Base-by-base conservation (phyloP, 768 basidiomycete species). In the Strobilomyces dryophilus region DNA sequence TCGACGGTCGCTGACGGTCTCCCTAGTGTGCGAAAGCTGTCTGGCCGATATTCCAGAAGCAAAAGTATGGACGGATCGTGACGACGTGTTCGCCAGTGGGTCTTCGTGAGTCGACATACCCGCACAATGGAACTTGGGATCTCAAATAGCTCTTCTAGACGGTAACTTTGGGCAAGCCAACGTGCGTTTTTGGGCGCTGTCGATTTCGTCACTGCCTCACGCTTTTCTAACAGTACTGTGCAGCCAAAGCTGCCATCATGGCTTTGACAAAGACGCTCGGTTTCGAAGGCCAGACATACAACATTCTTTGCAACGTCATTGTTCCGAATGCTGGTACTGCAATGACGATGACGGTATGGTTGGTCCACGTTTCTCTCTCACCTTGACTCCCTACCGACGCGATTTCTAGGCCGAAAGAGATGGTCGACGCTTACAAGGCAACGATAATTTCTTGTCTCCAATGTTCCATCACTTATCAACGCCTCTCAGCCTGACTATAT, bases 131-230 rank as follows among this genome's bases (percentile, higher is more conserved):
- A 54, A 18, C 24, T 44, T 20, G 7, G 21, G 2, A 4, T 53
- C 53, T 61, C 34, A 57, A 8, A 24, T 10, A 9, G 15, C 14
- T 29, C 45, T 24, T 20, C n/a, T 18, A 95, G 92, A 94, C 62
- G 94, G 94, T 6, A 93, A 97, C 73, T 92, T 95, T 65, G 95
- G 95, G 21, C 94, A 98, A 69, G 88, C 91, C 32, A 97, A 95
- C 65, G 87, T 84, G 58, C 55, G 79, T 36, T 14, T 7, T 43
- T 14, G 27, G 5, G 49, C 8, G 52, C 0, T 20, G 20, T 32
- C 35, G 24, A 6, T 29, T 44, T 8, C 20, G n/a, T 31, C 14
- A 4, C 45, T 9, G 31, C 12, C 43, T 58, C 34, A 62, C 27
- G 7, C 7, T 1, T 14, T 24, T 44, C 37, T 54, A 26, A 10